phyloP scores from a whole-genome alignment of 495 filamentous ascomycete genomes.

The Astrothelium subdiscretum region DNA sequence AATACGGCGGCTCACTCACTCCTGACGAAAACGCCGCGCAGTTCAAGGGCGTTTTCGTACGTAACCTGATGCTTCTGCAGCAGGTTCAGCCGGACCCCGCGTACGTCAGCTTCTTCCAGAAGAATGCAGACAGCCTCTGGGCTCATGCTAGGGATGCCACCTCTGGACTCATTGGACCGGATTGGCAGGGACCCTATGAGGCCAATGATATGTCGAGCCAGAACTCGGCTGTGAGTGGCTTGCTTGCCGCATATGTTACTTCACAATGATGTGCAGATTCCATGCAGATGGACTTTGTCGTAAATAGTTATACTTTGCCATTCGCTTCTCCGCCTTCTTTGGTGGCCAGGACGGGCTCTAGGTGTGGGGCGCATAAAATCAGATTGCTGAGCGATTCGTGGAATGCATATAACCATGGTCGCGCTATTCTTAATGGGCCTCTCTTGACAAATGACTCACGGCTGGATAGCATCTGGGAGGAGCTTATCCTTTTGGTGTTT shows the following conservation, averaged over 20 bases:
- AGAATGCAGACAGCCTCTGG: slow-evolving; percentile 60
- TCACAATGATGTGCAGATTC: background rate
- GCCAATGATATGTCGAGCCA: slow-evolving; percentile 46
- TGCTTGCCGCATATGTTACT: slow-evolving; percentile 52
- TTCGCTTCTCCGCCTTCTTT: background rate
- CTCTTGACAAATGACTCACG: too few relatives aligned
- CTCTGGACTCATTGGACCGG: slow-evolving; percentile 40
- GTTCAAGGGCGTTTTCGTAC: slow-evolving; percentile 71
- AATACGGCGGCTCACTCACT: slow-evolving; percentile 47
- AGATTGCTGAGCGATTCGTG: background rate
- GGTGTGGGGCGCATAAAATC: too few relatives aligned
- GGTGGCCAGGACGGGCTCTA: too few relatives aligned
- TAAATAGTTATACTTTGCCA: background rate
- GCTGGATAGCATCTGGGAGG: background rate
- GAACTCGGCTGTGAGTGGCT: slow-evolving; percentile 53
- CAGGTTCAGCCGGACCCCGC: slow-evolving; percentile 36
- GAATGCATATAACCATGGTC: too few relatives aligned
- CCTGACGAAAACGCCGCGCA: slow-evolving; percentile 52
- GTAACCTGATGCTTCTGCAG: slow-evolving; percentile 53
- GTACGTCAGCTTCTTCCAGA: slow-evolving; percentile 44
- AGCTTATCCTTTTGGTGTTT: background rate
- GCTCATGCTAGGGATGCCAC: slow-evolving; percentile 40
- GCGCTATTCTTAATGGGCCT: too few relatives aligned
- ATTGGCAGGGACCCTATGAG: slow-evolving; percentile 47
- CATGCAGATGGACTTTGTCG: background rate